A percentile compares a stretch with the other conserved stretches of the same genome.
Conservation (phyloP, 345 rosid species). For the Sapria himalayana region DNA sequence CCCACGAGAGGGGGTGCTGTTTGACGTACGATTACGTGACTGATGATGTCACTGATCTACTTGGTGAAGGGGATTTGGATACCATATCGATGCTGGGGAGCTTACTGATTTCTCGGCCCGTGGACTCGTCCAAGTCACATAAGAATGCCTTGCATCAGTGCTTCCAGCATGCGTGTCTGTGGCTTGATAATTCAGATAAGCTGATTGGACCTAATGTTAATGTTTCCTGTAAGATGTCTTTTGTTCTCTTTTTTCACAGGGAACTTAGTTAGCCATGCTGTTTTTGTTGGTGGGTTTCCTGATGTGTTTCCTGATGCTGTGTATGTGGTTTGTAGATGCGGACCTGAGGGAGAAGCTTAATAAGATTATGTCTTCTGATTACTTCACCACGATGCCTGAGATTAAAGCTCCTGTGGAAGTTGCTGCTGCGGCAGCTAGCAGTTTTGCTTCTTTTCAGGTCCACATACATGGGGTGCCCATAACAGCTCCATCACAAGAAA, state of each 20-base stretch:
- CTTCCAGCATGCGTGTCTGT: conserved; percentile 47
- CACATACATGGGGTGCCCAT: conserved; percentile 20
- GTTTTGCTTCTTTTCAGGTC: conserved; percentile 39
- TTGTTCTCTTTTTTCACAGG: background rate
- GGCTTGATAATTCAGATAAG: conserved; percentile 49
- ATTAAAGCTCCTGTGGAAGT: conserved; percentile 68
- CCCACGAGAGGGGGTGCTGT: conserved; percentile 80
- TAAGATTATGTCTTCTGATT: conserved; percentile 75
- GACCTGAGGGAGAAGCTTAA: conserved; percentile 50
- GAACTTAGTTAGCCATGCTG: background rate
- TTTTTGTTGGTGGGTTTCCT: background rate
- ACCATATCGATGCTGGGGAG: conserved; percentile 40
- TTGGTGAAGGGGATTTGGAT: conserved; percentile 70
- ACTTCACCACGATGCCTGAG: conserved; percentile 64
- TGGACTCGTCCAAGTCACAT: conserved; percentile 54
- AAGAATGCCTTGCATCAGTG: conserved; percentile 60
- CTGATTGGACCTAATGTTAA: conserved; percentile 31
- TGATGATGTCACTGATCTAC: conserved; percentile 80
- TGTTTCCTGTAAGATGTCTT: conserved; percentile 31
- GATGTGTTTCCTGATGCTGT: background rate
- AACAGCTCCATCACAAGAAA: conserved; percentile 22
- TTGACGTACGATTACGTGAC: conserved; percentile 77
- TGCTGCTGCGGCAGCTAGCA: conserved; percentile 44
- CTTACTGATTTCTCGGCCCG: conserved; percentile 56
- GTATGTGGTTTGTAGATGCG: conserved; percentile 30